Conservation (phyloP, 1,284 basidiomycete species). For the Tylopilus sp. region DNA sequence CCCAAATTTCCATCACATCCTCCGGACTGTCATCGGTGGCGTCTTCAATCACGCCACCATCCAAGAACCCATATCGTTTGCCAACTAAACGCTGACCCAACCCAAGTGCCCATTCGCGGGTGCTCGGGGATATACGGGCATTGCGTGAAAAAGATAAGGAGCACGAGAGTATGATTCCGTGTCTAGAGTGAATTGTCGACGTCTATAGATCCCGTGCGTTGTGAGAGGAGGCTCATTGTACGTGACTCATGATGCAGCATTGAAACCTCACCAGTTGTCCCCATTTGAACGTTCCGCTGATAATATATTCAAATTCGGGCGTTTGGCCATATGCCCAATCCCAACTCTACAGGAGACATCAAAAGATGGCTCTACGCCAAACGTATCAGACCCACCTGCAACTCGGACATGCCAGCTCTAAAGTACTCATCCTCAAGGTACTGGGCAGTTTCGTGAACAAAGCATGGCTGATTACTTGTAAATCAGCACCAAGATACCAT, state of each 20-base stretch:
- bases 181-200: slow-evolving; percentile 62
- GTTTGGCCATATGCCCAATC: slow-evolving; percentile 96
- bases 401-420: slow-evolving; percentile 73
- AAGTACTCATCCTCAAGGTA: slow-evolving; percentile 66
- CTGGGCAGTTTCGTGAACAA: slow-evolving; percentile 59
- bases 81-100: slow-evolving; percentile 49
- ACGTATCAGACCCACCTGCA: slow-evolving; percentile 61
- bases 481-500: not conserved
- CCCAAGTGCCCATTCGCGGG: slow-evolving; percentile 29
- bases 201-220: slow-evolving; percentile 16
- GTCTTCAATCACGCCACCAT: slow-evolving; percentile 35
- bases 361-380: slow-evolving; percentile 8
- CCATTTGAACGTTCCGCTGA: slow-evolving; percentile 66
- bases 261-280: slow-evolving; percentile 64
- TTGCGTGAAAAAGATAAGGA: slow-evolving; percentile 45
- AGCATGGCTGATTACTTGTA: slow-evolving; percentile 38
- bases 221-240: not conserved
- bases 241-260: not conserved
- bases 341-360: slow-evolving; percentile 74
- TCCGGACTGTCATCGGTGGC: not conserved
- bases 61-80: slow-evolving; percentile 61
- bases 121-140: slow-evolving; percentile 12
- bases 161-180: slow-evolving; percentile 70
- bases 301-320: slow-evolving; percentile 86
- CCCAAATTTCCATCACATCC: slow-evolving; percentile 29